Conservation (phyloP, 2,329 filamentous ascomycete species). For the Verticillium albo-atrum region DNA sequence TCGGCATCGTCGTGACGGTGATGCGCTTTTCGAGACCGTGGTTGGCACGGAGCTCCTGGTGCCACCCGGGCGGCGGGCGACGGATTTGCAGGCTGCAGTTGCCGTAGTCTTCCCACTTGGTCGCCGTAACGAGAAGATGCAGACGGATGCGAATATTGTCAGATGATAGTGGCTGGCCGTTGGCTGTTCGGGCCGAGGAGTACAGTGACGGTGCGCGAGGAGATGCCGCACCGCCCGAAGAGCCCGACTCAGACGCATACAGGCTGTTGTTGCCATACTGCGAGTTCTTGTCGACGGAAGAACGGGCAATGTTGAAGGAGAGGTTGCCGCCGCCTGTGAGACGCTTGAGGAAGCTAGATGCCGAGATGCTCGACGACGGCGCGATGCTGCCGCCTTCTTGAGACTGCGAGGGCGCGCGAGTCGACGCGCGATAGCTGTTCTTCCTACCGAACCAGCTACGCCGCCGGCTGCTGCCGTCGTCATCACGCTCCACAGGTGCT, state of each 20-base stretch:
- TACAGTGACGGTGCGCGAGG: slow-evolving; percentile 56
- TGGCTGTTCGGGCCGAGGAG: slow-evolving; percentile 38
- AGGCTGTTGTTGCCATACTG: slow-evolving; percentile 51
- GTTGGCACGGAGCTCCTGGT: slow-evolving; percentile 53
- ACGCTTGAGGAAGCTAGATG: slow-evolving; percentile 71
- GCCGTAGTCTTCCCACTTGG: slow-evolving; percentile 90
- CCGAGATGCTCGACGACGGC: slow-evolving; percentile 56
- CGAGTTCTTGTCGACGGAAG: slow-evolving; percentile 59
- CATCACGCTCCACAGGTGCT: slow-evolving; percentile 42
- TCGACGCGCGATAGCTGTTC: slow-evolving; percentile 61
- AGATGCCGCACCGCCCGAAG: slow-evolving; percentile 40
- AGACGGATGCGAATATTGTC: slow-evolving; percentile 82
- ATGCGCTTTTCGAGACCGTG: slow-evolving; percentile 80
- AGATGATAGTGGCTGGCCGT: slow-evolving; percentile 50
- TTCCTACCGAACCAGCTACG: slow-evolving; percentile 58
- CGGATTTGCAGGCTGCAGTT: slow-evolving; percentile 80
- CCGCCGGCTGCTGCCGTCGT: slow-evolving; percentile 39
- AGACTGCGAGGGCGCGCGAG: slow-evolving; percentile 59
- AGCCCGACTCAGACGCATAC: slow-evolving; percentile 56
- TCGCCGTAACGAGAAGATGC: slow-evolving; percentile 70
- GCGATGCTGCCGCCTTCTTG: slow-evolving; percentile 70
- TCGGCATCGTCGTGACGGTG: slow-evolving; percentile 68
- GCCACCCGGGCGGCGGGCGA: slow-evolving; percentile 60
- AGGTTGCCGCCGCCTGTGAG: slow-evolving; percentile 68
- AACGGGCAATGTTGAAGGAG: slow-evolving; percentile 76